Evolutionary conservation across 164 flowering plant species (phyloP).

Genomic region (Vitis labrusca): DNA sequence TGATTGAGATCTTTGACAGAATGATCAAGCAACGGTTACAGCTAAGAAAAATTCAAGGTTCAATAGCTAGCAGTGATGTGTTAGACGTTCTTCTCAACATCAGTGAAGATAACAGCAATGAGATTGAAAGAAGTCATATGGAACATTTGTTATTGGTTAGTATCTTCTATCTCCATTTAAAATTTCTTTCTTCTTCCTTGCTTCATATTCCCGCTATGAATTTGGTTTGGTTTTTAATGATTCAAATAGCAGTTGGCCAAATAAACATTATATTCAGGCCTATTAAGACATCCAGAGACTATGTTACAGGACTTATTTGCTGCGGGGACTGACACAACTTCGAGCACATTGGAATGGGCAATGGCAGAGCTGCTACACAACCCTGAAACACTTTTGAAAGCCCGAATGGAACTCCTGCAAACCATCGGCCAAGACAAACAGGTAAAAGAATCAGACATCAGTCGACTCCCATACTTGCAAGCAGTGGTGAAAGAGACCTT

Average conservation of each 20-base stretch:
- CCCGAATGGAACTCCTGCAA: constrained; percentile 20
- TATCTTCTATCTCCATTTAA: background rate
- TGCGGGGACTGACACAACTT: constrained; percentile 31
- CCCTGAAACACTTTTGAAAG: constrained; percentile 17
- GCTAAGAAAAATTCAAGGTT: background rate
- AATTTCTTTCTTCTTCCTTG: background rate
- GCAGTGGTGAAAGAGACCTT: constrained; percentile 32
- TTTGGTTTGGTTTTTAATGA: background rate
- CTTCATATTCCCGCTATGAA: background rate
- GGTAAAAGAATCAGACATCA: constrained; percentile 22
- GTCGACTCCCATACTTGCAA: constrained; percentile 30
- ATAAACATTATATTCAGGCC: too few relatives aligned
- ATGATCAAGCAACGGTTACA: constrained; percentile 9
- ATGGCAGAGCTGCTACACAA: constrained; percentile 30
- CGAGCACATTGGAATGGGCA: constrained; percentile 36
- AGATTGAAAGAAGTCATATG: constrained; percentile 1
- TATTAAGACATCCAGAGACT: too few relatives aligned
- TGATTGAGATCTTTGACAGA: constrained; percentile 10
- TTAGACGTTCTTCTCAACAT: constrained; percentile 17
- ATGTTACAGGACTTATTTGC: constrained; percentile 21
- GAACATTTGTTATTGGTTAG: constrained; percentile 11
- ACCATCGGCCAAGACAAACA: constrained; percentile 22
- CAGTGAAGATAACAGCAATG: background rate
- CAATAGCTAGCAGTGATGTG: constrained; percentile 1
- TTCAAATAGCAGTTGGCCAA: background rate